Evolutionary conservation across 768 basidiomycete genomes (phyloP), one percentile per base, ranked within the genome.

Genomic region (Suillus plorans): DNA sequence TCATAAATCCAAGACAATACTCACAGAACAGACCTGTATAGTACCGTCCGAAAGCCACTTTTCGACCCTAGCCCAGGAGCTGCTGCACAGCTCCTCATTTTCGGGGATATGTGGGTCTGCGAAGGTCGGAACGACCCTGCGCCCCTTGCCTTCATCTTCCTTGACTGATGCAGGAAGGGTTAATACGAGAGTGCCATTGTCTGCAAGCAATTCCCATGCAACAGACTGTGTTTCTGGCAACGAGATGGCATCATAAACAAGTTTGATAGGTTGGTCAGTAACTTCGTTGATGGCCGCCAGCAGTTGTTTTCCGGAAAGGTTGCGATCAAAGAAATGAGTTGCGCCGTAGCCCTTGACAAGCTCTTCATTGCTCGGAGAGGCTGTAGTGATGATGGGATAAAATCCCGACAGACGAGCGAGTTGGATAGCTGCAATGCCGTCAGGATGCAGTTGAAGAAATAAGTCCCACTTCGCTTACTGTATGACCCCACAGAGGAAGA

Each of bases 401-500:
- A 81, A 81, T 3, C 79, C 81, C 1, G 79, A 75, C 22, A 77
- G 62, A 50, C 69, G 76, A 2, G 81, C 81, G 9, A 82, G 72
- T 69, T 83, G 81, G 62, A 78, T 74, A 13, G 64, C 81, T 80
- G 63, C 3, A 13, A 39, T 37, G 49, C 50, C 22, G 37, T 34
- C n/a, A 28, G 52, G 18, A 36, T 47, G 34, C 1, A 37, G 18
- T 14, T 52, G 64, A 31, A 73, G 63, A 14, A 25, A 47, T 13
- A 44, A 66, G 42, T 50, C 4, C 13, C 14, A 47, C 52, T 68
- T 50, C 18, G 69, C 76, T 65, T 64, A 81, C 84, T 75, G 57
- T 76, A 80, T 74, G 78, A 79, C 20, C 84, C 84, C 2, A 84
- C 82, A 25, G 81, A 81, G 10, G 78, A 77, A 20, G 82, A 72